phyloP scores from a whole-genome alignment of 2,329 filamentous ascomycete species.

The Onygena corvina region DNA sequence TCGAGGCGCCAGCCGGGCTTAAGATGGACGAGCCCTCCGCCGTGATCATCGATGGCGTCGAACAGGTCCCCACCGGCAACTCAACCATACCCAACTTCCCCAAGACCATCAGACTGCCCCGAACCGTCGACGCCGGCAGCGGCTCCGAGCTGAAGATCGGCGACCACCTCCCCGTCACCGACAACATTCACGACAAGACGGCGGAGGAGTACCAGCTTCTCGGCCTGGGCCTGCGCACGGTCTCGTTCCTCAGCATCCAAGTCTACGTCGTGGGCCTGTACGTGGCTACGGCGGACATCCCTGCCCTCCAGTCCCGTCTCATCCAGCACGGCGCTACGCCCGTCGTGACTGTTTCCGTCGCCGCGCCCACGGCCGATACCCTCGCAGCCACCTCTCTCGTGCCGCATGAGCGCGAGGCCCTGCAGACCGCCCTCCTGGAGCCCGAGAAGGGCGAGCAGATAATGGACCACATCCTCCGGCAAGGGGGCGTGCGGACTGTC shows the following conservation, averaged over 20 bases:
- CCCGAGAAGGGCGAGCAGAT: slow-evolving; percentile 55
- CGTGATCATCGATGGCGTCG: slow-evolving; percentile 46
- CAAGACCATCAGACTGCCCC: slow-evolving; percentile 53
- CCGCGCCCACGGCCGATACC: slow-evolving; percentile 41
- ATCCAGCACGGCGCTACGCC: slow-evolving; percentile 52
- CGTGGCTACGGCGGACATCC: slow-evolving; percentile 70
- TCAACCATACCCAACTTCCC: slow-evolving; percentile 70
- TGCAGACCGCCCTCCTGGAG: slow-evolving; percentile 60
- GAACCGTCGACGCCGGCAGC: slow-evolving; percentile 25
- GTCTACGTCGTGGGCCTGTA: slow-evolving; percentile 95
- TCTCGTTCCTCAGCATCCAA: slow-evolving; percentile 78
- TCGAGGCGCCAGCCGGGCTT: slow-evolving; percentile 33
- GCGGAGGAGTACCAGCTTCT: slow-evolving; percentile 70
- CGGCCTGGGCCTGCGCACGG: slow-evolving; percentile 74
- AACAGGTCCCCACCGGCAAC: slow-evolving; percentile 71
- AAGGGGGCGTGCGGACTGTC: slow-evolving; percentile 58
- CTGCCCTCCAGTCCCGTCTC: slow-evolving; percentile 63
- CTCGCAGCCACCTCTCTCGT: slow-evolving; percentile 68
- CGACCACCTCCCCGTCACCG: slow-evolving; percentile 24
- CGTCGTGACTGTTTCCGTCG: slow-evolving; percentile 15
- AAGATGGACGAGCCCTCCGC: slow-evolving; percentile 24
- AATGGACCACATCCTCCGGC: slow-evolving; percentile 59
- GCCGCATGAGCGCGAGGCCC: slow-evolving; percentile 61
- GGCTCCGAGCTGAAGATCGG: slow-evolving; percentile 26
- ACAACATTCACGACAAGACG: slow-evolving; percentile 30